Conservation (phyloP, 1,139 yeast genomes). For the Oligophagozyma castellii region DNA sequence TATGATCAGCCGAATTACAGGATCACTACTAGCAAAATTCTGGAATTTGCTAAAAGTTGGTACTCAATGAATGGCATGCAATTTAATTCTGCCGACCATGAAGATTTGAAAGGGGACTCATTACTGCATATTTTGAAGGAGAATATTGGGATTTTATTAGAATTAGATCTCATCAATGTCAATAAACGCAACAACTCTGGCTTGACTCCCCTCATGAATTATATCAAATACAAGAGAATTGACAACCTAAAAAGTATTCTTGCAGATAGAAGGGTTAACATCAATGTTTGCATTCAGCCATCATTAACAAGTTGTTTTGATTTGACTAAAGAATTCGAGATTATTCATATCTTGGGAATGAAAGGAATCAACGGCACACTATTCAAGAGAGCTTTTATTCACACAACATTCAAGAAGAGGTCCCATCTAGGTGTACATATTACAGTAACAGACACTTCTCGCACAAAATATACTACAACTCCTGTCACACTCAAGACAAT, state of each 20-base stretch:
- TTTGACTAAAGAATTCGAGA: slow-evolving; percentile 32
- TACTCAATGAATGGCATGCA: slow-evolving; percentile 21
- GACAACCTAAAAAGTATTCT: slow-evolving; percentile 42
- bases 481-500: slow-evolving; percentile 4
- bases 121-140: slow-evolving; percentile 54
- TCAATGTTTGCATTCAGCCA: slow-evolving; percentile 26
- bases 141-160: slow-evolving; percentile 32
- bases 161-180: slow-evolving; percentile 34
- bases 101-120: slow-evolving; percentile 63
- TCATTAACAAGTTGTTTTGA: slow-evolving; percentile 35
- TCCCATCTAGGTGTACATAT: slow-evolving; percentile 3
- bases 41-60: slow-evolving; percentile 34
- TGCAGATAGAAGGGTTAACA: slow-evolving; percentile 32
- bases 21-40: slow-evolving; percentile 34
- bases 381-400: slow-evolving; percentile 7
- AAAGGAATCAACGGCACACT: slow-evolving; percentile 6
- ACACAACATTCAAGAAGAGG: slow-evolving; percentile 10
- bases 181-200: slow-evolving; percentile 49
- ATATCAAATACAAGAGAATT: slow-evolving; percentile 53
- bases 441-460: slow-evolving; percentile 1
- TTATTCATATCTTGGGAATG: slow-evolving; percentile 10
- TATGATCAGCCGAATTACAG: slow-evolving; percentile 65
- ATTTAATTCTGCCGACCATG: slow-evolving; percentile 42
- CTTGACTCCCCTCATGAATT: slow-evolving; percentile 58
- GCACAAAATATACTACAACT: slow-evolving; percentile 1